Conservation (phyloP, 2,329 filamentous ascomycete genomes). For the Trichoderma arundinaceum region DNA sequence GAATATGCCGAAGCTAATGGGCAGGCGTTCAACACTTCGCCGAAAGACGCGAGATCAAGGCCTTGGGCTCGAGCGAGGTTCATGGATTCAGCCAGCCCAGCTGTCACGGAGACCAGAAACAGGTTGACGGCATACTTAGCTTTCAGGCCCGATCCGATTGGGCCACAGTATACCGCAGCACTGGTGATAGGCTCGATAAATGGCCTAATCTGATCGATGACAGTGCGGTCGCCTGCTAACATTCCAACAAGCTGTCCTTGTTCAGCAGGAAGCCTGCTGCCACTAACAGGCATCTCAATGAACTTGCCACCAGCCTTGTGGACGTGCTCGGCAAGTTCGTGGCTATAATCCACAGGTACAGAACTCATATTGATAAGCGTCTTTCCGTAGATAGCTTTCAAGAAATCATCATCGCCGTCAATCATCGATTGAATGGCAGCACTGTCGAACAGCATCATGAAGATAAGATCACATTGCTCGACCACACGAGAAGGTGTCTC, state of each 20-base stretch:
- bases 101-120: slow-evolving; percentile 41
- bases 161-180: slow-evolving; percentile 43
- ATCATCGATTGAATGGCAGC: slow-evolving; percentile 37
- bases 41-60: slow-evolving; percentile 41
- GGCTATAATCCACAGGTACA: slow-evolving; percentile 38
- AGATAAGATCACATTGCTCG: slow-evolving; percentile 40
- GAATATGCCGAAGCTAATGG: slow-evolving; percentile 42
- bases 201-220: slow-evolving; percentile 36
- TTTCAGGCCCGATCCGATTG: slow-evolving; percentile 41
- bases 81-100: slow-evolving; percentile 43
- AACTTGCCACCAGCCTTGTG: slow-evolving; percentile 38
- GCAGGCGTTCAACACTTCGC: slow-evolving; percentile 40
- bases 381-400: slow-evolving; percentile 38
- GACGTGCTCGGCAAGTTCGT: slow-evolving; percentile 36
- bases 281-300: slow-evolving; percentile 46
- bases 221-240: slow-evolving; percentile 40
- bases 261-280: slow-evolving; percentile 43
- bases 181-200: slow-evolving; percentile 38
- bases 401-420: slow-evolving; percentile 33
- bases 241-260: slow-evolving; percentile 43
- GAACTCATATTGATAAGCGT: slow-evolving; percentile 43
- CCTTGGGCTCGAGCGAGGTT: slow-evolving; percentile 42
- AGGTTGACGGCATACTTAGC: slow-evolving; percentile 44
- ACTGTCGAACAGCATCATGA: slow-evolving; percentile 42
- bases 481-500: slow-evolving; percentile 37